phyloP scores from a whole-genome alignment of 2,329 filamentous ascomycete genomes.

The Hypoxylon sp. region DNA sequence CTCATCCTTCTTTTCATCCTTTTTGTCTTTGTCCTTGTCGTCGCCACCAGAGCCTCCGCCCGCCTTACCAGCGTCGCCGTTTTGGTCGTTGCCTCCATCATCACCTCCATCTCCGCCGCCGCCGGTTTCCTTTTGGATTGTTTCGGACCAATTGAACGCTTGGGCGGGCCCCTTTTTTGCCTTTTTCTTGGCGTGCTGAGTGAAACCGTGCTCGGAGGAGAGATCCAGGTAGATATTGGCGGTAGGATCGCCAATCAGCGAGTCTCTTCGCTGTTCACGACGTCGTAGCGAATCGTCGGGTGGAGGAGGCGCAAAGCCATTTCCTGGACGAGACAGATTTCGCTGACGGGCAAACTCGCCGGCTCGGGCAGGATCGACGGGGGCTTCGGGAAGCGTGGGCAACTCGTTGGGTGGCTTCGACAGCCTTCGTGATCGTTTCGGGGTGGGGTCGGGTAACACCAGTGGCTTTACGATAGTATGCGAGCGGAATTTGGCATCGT shows the following conservation, averaged over 20 bases:
- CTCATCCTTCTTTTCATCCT: slow-evolving; percentile 53
- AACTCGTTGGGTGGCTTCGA: slow-evolving; percentile 32
- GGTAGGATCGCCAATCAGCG: slow-evolving; percentile 56
- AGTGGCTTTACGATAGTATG: slow-evolving; percentile 38
- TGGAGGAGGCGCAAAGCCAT: slow-evolving; percentile 35
- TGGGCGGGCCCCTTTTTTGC: slow-evolving; percentile 9
- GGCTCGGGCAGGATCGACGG: slow-evolving; percentile 34
- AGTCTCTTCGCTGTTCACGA: slow-evolving; percentile 42
- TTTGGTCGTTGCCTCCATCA: slow-evolving; percentile 45
- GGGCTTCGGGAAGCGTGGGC: slow-evolving; percentile 20
- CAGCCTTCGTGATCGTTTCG: slow-evolving; percentile 48
- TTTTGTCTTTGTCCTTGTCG: slow-evolving; percentile 38
- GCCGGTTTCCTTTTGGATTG: slow-evolving; percentile 49
- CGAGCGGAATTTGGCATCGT: slow-evolving; percentile 13
- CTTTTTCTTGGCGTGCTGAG: slow-evolving; percentile 63
- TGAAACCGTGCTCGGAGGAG: slow-evolving; percentile 60
- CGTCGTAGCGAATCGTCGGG: slow-evolving; percentile 33
- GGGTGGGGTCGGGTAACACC: slow-evolving; percentile 45
- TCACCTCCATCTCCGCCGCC: slow-evolving; percentile 44
- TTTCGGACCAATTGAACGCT: slow-evolving; percentile 38
- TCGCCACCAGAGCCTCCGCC: slow-evolving; percentile 37
- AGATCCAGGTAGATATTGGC: slow-evolving; percentile 63
- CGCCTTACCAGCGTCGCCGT: slow-evolving; percentile 40
- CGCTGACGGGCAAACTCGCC: slow-evolving; percentile 40
- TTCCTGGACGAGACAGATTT: slow-evolving; percentile 38